phyloP scores from a whole-genome alignment of 163 green algal genomes.

The Scenedesmus sp. region DNA sequence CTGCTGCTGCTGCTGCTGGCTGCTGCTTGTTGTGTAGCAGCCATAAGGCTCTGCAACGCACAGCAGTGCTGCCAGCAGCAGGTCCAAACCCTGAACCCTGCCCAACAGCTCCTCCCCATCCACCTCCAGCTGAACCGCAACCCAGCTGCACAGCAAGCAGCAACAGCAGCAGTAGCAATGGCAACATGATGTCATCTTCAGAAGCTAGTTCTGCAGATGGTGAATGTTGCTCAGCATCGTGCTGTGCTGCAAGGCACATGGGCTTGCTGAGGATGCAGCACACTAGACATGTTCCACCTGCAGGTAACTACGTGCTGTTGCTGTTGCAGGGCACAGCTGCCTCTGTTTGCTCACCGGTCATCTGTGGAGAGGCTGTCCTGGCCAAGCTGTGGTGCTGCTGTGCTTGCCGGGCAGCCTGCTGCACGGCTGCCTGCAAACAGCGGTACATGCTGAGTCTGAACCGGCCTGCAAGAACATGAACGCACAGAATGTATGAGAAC shows the following conservation, averaged over 20 bases:
- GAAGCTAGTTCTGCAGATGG: not conserved
- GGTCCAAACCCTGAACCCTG: constrained; percentile 36
- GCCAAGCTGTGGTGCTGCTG: not conserved
- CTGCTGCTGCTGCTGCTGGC: constrained; percentile 30
- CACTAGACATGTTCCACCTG: too few species aligned
- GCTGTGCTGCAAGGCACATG: too few species aligned
- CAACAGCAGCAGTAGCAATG: not conserved
- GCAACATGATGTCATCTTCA: not conserved
- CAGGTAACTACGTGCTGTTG: not conserved
- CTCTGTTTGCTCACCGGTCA: not conserved
- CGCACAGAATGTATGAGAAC: not conserved
- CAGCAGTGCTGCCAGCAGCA: constrained; percentile 39
- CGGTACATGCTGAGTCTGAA: not conserved
- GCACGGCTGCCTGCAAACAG: constrained; percentile 6
- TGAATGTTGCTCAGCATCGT: not conserved
- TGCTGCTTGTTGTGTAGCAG: not conserved
- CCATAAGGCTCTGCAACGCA: constrained; percentile 32
- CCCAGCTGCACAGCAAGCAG: constrained; percentile 31
- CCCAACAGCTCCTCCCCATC: constrained; percentile 55
- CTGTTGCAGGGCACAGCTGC: not conserved
- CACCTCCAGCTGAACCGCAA: constrained; percentile 34
- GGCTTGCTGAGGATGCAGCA: not conserved
- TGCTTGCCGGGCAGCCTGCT: not conserved
- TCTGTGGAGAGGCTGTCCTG: constrained; percentile 3
- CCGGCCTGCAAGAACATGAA: constrained; percentile 3